Conservation (phyloP, 805 yeast species). For the Candida glaebosa region DNA sequence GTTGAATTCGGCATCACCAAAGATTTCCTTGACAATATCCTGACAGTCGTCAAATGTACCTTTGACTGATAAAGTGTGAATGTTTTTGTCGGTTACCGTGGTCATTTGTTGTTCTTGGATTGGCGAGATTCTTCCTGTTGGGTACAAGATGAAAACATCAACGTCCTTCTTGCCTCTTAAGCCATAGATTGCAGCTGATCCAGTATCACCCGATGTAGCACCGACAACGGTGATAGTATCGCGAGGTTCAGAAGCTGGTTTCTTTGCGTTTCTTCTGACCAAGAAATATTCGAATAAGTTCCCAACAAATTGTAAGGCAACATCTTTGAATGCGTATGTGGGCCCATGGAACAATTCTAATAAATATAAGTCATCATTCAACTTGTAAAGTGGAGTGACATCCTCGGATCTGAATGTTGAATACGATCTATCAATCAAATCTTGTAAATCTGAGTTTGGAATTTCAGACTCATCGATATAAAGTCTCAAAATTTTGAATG, state of each 20-base stretch:
- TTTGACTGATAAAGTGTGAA: constrained; percentile 89
- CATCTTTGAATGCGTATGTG: constrained; percentile 98
- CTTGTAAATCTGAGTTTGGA: constrained; percentile 60
- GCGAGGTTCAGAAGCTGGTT: constrained; percentile 51
- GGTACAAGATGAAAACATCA: constrained; percentile 93
- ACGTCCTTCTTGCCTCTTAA: constrained; percentile 95
- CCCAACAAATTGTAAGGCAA: constrained; percentile 97
- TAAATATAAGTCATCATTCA: constrained; percentile 63
- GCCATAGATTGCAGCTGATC: constrained; percentile 98
- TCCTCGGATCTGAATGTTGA: constrained; percentile 84
- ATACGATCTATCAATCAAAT: constrained; percentile 68
- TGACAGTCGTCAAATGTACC: constrained; percentile 99
- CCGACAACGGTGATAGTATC: constrained; percentile 94
- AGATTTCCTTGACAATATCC: constrained; percentile 89
- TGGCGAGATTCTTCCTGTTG: constrained; percentile 96
- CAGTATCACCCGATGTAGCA: constrained; percentile 99
- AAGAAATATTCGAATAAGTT: constrained; percentile 92
- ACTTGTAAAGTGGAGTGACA: constrained; percentile 81
- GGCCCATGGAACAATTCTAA: constrained; percentile 98
- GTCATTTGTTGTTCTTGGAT: constrained; percentile 99
- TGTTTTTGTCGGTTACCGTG: constrained; percentile 87
- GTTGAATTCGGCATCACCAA: constrained; percentile 87
- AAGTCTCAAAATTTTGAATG: constrained; percentile 77
- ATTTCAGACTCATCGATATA: constrained; percentile 76
- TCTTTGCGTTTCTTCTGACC: constrained; percentile 61